Evolutionary conservation across 2,329 filamentous ascomycete species (phyloP).

Genomic region (Trichoderma koningii): DNA sequence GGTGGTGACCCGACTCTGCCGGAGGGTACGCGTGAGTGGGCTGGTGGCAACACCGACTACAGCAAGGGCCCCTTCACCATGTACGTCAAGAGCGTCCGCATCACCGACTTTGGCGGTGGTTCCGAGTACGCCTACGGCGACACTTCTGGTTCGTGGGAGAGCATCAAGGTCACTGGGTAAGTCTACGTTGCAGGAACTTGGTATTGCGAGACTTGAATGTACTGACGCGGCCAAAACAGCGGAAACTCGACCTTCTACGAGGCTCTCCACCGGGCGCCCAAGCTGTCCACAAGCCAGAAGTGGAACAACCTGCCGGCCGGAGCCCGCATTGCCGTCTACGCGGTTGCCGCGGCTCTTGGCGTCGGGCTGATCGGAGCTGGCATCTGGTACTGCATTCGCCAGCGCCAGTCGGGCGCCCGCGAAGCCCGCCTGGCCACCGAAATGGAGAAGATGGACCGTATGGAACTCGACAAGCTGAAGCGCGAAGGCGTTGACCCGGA

Average conservation of each 20-base stretch:
- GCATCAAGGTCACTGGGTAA: constrained; percentile 61
- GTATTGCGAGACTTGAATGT: not conserved
- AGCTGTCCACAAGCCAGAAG: constrained; percentile 53
- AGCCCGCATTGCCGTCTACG: constrained; percentile 58
- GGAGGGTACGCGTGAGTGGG: constrained; percentile 65
- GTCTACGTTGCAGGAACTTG: constrained; percentile 34
- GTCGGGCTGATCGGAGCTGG: constrained; percentile 46
- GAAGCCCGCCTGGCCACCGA: constrained; percentile 54
- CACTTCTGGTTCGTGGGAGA: constrained; percentile 61
- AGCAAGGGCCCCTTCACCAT: constrained; percentile 68
- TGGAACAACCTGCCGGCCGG: constrained; percentile 54
- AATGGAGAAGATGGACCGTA: constrained; percentile 49
- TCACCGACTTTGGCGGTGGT: constrained; percentile 62
- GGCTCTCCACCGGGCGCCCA: constrained; percentile 44
- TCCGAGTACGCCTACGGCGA: constrained; percentile 68
- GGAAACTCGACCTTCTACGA: constrained; percentile 60
- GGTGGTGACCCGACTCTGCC: constrained; percentile 59
- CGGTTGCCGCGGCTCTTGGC: constrained; percentile 47
- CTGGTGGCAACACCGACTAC: constrained; percentile 70
- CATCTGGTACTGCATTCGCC: constrained; percentile 57
- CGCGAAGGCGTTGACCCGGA: constrained; percentile 53
- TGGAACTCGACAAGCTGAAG: constrained; percentile 54
- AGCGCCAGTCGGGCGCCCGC: constrained; percentile 53
- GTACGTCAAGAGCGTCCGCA: constrained; percentile 63
- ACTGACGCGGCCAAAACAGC: constrained; percentile 39